These are phyloP conservation scores for Thielaviopsis cerberus DNA, from an alignment of 2,329 filamentous ascomycete genomes.

Conservation along the genomic window DNA sequence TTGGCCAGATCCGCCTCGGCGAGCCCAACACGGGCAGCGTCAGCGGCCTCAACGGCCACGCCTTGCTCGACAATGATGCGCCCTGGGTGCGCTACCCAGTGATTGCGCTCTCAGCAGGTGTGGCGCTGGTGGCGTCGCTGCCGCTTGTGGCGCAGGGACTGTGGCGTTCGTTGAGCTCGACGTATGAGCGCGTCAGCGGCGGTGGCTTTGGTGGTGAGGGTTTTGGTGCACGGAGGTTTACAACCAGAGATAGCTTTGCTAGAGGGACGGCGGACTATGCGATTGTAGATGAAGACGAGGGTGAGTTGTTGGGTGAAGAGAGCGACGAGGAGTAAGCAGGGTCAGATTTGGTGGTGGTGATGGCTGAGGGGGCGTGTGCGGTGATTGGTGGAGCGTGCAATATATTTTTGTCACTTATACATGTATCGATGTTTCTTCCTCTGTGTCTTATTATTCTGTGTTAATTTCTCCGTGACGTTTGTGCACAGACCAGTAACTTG, in stretches of 20 bases:
- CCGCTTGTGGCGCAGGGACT: slow-evolving; percentile 56
- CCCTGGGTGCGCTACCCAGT: slow-evolving; percentile 72
- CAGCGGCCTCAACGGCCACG: slow-evolving; percentile 61
- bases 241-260: slow-evolving; percentile 75
- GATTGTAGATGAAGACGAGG: slow-evolving; percentile 80
- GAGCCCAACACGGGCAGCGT: slow-evolving; percentile 38
- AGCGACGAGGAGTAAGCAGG: slow-evolving; percentile 59
- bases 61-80: slow-evolving; percentile 46
- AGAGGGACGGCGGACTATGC: slow-evolving; percentile 74
- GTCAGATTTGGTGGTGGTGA: not conserved
- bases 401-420: no score
- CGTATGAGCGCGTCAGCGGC: slow-evolving; percentile 30
- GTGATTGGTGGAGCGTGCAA: not conserved
- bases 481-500: not conserved
- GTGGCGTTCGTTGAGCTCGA: slow-evolving; percentile 44
- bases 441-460: no score
- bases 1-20: slow-evolving; percentile 79
- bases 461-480: no score
- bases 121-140: slow-evolving; percentile 39
- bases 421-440: no score
- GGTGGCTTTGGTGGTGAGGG: slow-evolving; percentile 21
- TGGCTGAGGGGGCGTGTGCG: not conserved
- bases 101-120: slow-evolving; percentile 46
- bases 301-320: slow-evolving; percentile 81
- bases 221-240: slow-evolving; percentile 51